Conservation (phyloP, 106 monocot genomes). For the Allium sativum region DNA sequence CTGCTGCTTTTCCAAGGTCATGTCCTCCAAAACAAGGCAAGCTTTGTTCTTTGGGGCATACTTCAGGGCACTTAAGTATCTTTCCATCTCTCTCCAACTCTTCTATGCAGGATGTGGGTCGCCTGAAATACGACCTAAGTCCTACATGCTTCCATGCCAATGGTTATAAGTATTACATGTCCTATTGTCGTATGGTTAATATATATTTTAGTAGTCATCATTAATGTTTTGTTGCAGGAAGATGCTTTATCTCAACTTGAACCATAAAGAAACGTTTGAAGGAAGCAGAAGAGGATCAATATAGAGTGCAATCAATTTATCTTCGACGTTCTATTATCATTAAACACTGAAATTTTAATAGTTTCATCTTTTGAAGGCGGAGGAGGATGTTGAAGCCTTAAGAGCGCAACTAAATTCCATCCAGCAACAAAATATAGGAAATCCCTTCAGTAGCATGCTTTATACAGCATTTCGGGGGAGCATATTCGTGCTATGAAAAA, state of each 20-base stretch:
- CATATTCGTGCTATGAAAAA: slow-evolving; percentile 45
- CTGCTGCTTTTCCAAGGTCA: no score
- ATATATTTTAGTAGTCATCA: no score
- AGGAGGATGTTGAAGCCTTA: slow-evolving; percentile 91
- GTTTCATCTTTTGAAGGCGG: slow-evolving; percentile 46
- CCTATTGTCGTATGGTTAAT: no score
- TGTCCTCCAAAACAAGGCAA: no score
- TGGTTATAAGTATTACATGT: no score
- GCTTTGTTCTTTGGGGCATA: no score
- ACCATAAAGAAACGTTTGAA: slow-evolving; percentile 65
- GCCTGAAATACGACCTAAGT: no score
- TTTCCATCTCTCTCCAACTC: no score
- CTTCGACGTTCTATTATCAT: not conserved
- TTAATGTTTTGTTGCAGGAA: slow-evolving; percentile 44
- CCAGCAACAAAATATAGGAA: slow-evolving; percentile 53
- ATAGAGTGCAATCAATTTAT: slow-evolving; percentile 38
- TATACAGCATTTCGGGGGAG: slow-evolving; percentile 26
- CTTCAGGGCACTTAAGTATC: no score
- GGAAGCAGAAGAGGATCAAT: slow-evolving; percentile 98
- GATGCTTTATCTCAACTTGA: slow-evolving; percentile 83
- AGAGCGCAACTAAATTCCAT: slow-evolving; percentile 82
- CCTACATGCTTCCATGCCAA: no score
- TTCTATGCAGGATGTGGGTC: no score
- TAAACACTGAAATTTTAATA: slow-evolving; percentile 10
- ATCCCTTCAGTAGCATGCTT: slow-evolving; percentile 25